Evolutionary conservation across 2,329 filamentous ascomycete species (phyloP), one percentile per base, ranked within the genome.

Genomic region (Camillea tinctor): DNA sequence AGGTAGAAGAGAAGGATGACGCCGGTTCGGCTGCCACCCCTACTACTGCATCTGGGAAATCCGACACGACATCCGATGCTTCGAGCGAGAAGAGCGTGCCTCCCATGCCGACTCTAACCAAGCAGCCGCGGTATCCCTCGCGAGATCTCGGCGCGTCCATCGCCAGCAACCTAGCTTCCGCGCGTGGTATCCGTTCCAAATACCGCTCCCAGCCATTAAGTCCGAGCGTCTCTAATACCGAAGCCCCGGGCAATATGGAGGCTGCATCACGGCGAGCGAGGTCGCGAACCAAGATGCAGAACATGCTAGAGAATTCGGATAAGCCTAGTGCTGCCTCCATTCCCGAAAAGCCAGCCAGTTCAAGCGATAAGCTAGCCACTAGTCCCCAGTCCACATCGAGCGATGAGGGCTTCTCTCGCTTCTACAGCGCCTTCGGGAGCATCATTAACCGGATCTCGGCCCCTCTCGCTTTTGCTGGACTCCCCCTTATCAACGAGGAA

Each of bases 371-470:
- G 56, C 62, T 60, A 68, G 71, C 62, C 61, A 59, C 61, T 60
- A 68, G 68, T 64, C 57, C 62, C 54, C 64, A 63, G 68, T 60
- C 59, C 8, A 67, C 59, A 2, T 65, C 69, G 2, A 78, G 76
- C 67, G 92, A 96, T 30, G 93, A 94, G 59, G 89, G 91, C 5
- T 99, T 97, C 72, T 86, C 91, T 6, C 87, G 88, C 57, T 99
- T 98, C 77, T 99, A 98, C 76, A 93, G 85, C 60, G 93, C 92
- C 1, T 97, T 97, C 70, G 93, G 93, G 58, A 92, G 85, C 57
- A 85, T 97, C 53, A 91, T 98, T 71, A 95, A 92, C 62, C 90
- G 89, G 68, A 85, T 98, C 13, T 96, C 94, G 0, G 93, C 93
- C 0, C 93, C 93, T 1, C 80, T 99, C 26, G 94, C 93, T 3